A percentile compares a stretch with the other conserved stretches of the same genome.
Evolutionary conservation across 208 protist species (phyloP).

Genomic region (Crithidia mellificae): DNA sequence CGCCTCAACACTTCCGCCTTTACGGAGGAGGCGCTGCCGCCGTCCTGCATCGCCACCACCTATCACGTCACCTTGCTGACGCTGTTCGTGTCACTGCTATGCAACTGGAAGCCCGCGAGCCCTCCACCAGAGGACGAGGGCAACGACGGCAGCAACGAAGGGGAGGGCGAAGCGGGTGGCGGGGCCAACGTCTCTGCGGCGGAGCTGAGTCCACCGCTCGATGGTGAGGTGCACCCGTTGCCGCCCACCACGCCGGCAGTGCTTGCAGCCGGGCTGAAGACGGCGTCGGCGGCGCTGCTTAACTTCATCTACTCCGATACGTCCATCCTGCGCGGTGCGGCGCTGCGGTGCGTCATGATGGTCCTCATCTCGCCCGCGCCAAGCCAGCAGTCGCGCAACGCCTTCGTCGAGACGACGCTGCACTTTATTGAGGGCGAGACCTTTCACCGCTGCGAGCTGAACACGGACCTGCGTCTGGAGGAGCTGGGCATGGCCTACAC

Average conservation of each 20-base stretch:
- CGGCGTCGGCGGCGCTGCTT: constrained; percentile 35
- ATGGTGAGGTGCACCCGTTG: constrained; percentile 35
- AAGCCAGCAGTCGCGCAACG: constrained; percentile 31
- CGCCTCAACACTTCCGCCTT: neutral
- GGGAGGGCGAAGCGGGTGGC: neutral
- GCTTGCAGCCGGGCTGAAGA: constrained; percentile 31
- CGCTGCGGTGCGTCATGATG: constrained; percentile 58
- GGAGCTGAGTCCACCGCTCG: constrained; percentile 25
- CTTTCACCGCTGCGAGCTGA: constrained; percentile 43
- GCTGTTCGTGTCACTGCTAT: constrained; percentile 55
- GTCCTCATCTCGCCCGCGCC: constrained; percentile 49
- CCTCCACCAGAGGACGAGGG: neutral
- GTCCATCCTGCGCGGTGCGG: constrained; percentile 63
- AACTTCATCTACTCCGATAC: constrained; percentile 42
- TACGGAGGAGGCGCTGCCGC: constrained; percentile 3
- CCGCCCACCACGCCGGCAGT: constrained; percentile 33
- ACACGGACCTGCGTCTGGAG: constrained; percentile 69
- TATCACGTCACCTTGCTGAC: constrained; percentile 43
- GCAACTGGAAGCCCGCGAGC: constrained; percentile 37
- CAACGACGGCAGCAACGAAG: neutral
- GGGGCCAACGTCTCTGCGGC: neutral
- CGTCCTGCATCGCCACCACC: constrained; percentile 29
- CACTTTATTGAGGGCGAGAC: constrained; percentile 27
- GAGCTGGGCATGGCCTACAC: constrained; percentile 47
- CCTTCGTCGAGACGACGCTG: constrained; percentile 50